Conservation (phyloP, 257 asterid species). For the Solanum okadae region DNA sequence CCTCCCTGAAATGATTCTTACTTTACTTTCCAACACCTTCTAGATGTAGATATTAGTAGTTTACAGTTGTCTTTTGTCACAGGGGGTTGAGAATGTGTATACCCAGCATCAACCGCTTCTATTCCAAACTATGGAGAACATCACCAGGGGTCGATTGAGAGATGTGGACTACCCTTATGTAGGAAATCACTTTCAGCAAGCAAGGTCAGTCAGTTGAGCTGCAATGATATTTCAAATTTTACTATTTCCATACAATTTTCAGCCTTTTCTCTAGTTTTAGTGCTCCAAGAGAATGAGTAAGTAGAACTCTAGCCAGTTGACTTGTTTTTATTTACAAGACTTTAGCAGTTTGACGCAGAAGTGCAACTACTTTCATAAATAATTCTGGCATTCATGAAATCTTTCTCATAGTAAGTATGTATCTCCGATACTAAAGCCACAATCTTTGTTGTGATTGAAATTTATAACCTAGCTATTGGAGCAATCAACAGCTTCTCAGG, state of each 20-base stretch:
- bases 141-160: slow-evolving; percentile 81
- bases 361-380: not conserved
- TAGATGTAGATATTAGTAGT: not conserved
- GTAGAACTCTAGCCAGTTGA: not conserved
- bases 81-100: slow-evolving; percentile 98
- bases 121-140: slow-evolving; percentile 90
- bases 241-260: not conserved
- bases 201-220: slow-evolving; percentile 43
- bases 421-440: not conserved
- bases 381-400: not conserved
- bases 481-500: not conserved
- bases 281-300: not conserved
- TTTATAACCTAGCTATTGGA: not conserved
- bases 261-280: not conserved
- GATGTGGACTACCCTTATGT: slow-evolving; percentile 94
- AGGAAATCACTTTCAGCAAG: slow-evolving; percentile 92
- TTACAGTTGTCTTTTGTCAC: slow-evolving; percentile 11
- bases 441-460: not conserved
- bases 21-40: not conserved
- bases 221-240: not conserved
- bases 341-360: not conserved
- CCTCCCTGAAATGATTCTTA: not conserved
- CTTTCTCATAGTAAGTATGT: not conserved
- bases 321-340: not conserved
- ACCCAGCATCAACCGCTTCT: slow-evolving; percentile 97